Base-by-base conservation (phyloP, 441 rosid species). In the Daphne laureola region DNA sequence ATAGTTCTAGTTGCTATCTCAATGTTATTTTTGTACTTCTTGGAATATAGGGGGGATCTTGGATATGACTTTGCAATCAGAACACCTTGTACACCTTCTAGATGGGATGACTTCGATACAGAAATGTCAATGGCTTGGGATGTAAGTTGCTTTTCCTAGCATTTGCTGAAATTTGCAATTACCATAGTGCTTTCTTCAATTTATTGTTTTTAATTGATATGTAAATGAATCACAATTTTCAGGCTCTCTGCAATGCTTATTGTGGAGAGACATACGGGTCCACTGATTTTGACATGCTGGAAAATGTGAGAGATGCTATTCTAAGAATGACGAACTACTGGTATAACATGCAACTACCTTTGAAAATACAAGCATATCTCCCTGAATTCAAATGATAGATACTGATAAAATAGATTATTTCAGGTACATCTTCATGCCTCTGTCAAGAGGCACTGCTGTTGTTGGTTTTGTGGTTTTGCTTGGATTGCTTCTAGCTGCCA, bases 351-450 rank as follows among this genome's bases (percentile, higher is more conserved):
- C n/a, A 46, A 53, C 49, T 21, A 23, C 57, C 16, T 14, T 12
- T 26, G 45, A 51, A 47, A 47, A 16, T 48, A 27, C 55, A 46
- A 25, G 49, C 65, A 11, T 51, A 16, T 25, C 51, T 49, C 14
- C 57, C 21, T 21, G 54, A 57, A 40, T 41, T 17, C 14, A 42
- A 13, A 14, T 57, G 47, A 36, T 54, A 55, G 53, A 3, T 35
- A 9, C 27, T 42, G 60, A 50, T 21, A 49, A 58, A 12, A 40
- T 23, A 4, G 45, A 35, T 52, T 49, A 54, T 46, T 54, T 14
- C 79, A 93, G 99, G 97, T 93, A 90, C 66, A 93, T 85, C 67
- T 93, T 93, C 69, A 93, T 87, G 99, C 99, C 97, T n/a, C 69
- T 93, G 57, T 78, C 96, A 42, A 86, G 99, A 79, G 99, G 99